Conservation (phyloP, 1,139 yeast species). For the Taphrina populina region DNA sequence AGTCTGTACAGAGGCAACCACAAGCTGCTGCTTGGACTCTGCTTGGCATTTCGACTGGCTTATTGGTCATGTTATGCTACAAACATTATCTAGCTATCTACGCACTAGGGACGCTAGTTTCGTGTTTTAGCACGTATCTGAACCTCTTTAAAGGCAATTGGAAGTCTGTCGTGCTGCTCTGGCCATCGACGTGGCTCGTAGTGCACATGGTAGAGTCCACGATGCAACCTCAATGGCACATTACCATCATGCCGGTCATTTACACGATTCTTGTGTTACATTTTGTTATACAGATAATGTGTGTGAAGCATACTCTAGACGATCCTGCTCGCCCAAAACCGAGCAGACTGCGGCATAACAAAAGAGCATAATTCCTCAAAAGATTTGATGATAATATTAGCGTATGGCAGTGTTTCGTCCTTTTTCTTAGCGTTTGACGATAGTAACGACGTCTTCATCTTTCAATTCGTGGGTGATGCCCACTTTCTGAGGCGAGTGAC, state of each 20-base stretch:
- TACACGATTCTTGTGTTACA: too few relatives aligned
- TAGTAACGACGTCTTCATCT: slow-evolving; percentile 97
- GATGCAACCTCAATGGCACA: too few relatives aligned
- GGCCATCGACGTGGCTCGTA: too few relatives aligned
- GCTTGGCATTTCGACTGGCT: neutral
- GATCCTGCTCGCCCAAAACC: too few relatives aligned
- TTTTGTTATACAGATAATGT: too few relatives aligned
- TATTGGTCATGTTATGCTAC: neutral
- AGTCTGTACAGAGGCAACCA: slow-evolving; percentile 9
- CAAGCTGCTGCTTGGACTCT: neutral
- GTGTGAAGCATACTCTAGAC: too few relatives aligned
- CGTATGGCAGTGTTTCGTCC: too few relatives aligned
- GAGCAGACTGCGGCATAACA: too few relatives aligned
- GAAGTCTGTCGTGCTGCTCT: neutral
- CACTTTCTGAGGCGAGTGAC: slow-evolving; percentile 97
- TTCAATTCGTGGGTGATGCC: slow-evolving; percentile 77
- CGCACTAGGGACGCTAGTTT: neutral
- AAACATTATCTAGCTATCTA: neutral
- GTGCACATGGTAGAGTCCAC: too few relatives aligned
- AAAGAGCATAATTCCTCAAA: too few relatives aligned
- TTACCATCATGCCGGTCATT: too few relatives aligned
- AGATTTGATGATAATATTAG: too few relatives aligned
- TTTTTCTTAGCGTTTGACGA: slow-evolving; percentile 62
- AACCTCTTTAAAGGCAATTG: neutral
- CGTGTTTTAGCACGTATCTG: neutral